Conservation (phyloP, 179 eudicot species). For the Carnegiea gigantea region DNA sequence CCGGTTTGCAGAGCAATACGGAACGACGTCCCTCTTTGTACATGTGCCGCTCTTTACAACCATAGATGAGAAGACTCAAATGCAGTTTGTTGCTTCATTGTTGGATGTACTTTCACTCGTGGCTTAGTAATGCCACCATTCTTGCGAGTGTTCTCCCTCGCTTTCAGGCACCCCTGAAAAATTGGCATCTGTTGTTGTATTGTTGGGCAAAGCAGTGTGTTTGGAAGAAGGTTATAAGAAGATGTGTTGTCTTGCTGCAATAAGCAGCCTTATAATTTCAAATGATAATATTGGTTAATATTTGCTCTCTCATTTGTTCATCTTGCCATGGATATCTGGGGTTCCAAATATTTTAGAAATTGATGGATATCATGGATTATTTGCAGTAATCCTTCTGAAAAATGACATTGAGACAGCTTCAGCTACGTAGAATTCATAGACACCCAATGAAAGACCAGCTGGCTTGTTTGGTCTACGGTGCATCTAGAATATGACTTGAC, state of each 20-base stretch:
- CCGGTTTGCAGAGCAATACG: constrained; percentile 81
- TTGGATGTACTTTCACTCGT: constrained; percentile 77
- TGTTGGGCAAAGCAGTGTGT: neutral
- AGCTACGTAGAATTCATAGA: too few relatives aligned
- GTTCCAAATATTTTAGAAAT: too few relatives aligned
- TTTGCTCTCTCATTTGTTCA: neutral
- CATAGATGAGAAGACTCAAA: constrained; percentile 77
- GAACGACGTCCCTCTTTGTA: constrained; percentile 72
- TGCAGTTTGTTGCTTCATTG: constrained; percentile 80
- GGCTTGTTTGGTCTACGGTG: too few relatives aligned
- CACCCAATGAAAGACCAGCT: too few relatives aligned
- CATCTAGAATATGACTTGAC: too few relatives aligned
- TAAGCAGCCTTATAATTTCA: constrained; percentile 11
- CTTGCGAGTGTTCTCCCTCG: constrained; percentile 17
- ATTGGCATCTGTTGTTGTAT: constrained; percentile 24
- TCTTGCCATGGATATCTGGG: too few relatives aligned
- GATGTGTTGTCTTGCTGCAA: constrained; percentile 18
- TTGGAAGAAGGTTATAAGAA: constrained; percentile 1
- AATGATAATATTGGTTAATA: constrained; percentile 5
- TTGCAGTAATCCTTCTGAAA: too few relatives aligned
- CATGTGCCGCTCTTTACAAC: constrained; percentile 84
- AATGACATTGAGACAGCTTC: too few relatives aligned
- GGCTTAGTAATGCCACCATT: constrained; percentile 25
- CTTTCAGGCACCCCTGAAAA: constrained; percentile 4
- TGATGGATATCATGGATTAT: too few relatives aligned